A percentile compares a stretch with the other conserved stretches of the same genome.
Conservation (phyloP, 441 rosid species). For the Jatropha multifida region DNA sequence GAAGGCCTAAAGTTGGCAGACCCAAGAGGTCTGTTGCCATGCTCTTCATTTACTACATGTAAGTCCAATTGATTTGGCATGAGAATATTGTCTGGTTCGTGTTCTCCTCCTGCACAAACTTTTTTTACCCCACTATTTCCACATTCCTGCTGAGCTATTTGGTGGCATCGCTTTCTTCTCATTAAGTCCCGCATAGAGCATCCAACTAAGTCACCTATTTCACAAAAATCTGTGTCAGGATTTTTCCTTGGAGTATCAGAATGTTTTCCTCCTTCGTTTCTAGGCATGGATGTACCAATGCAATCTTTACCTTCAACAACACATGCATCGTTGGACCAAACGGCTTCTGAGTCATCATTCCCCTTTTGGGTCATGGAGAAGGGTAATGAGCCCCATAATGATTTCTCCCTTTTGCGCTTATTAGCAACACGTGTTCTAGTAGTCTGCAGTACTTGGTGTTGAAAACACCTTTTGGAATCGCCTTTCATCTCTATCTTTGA, state of each 20-base stretch:
- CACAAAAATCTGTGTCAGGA: slow-evolving; percentile 35
- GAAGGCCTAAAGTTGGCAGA: slow-evolving; percentile 19
- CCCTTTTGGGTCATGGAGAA: slow-evolving; percentile 38
- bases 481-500: slow-evolving; percentile 40
- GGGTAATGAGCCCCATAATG: slow-evolving; percentile 80
- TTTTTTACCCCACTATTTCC: slow-evolving; percentile 39
- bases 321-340: slow-evolving; percentile 30
- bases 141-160: slow-evolving; percentile 42
- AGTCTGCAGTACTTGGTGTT: slow-evolving; percentile 30
- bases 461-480: slow-evolving; percentile 36
- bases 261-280: slow-evolving; percentile 34
- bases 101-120: slow-evolving; percentile 30
- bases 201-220: slow-evolving; percentile 38
- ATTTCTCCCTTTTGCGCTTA: slow-evolving; percentile 41
- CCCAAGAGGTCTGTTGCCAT: slow-evolving; percentile 20
- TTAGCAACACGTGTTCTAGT: slow-evolving; percentile 28
- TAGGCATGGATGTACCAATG: slow-evolving; percentile 21
- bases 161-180: slow-evolving; percentile 71
- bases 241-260: slow-evolving; percentile 31
- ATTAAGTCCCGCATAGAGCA: slow-evolving; percentile 87
- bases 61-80: slow-evolving; percentile 38
- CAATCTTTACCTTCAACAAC: slow-evolving; percentile 34
- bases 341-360: slow-evolving; percentile 35
- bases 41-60: slow-evolving; percentile 20
- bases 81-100: slow-evolving; percentile 19